Evolutionary conservation across 1,284 basidiomycete species (phyloP).

Genomic region (Ustilago shanxiensis): DNA sequence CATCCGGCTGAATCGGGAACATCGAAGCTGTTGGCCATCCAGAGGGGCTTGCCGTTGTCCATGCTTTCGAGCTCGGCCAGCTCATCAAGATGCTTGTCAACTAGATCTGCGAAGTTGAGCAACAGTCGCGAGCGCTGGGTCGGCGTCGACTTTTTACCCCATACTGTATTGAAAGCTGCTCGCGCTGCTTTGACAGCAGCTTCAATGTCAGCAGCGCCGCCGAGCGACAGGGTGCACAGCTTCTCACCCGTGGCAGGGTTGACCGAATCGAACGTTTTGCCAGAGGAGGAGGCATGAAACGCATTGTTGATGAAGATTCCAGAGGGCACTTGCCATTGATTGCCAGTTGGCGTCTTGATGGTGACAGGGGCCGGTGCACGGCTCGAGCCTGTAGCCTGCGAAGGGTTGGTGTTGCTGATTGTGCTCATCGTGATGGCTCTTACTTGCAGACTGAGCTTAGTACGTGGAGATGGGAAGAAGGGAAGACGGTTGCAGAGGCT

Average conservation of each 20-base stretch:
- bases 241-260: slow-evolving; percentile 59
- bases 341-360: slow-evolving; percentile 64
- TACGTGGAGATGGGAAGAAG: background rate
- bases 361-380: slow-evolving; percentile 32
- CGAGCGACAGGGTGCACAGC: slow-evolving; percentile 50
- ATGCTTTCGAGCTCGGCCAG: slow-evolving; percentile 73
- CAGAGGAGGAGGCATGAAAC: slow-evolving; percentile 50
- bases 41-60: slow-evolving; percentile 84
- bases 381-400: slow-evolving; percentile 16
- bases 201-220: slow-evolving; percentile 57
- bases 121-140: slow-evolving; percentile 75
- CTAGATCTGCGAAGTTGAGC: slow-evolving; percentile 79
- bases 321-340: slow-evolving; percentile 48
- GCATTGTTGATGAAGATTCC: slow-evolving; percentile 63
- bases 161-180: slow-evolving; percentile 50
- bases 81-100: slow-evolving; percentile 80
- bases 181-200: slow-evolving; percentile 57
- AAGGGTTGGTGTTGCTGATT: slow-evolving; percentile 12
- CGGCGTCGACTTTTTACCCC: slow-evolving; percentile 48
- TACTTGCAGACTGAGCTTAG: background rate
- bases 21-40: slow-evolving; percentile 77
- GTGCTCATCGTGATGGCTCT: background rate
- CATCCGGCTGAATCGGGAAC: slow-evolving; percentile 76
- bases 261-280: slow-evolving; percentile 57
- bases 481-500: background rate